Percentiles rank a stretch among this genome's conserved stretches.
Evolutionary conservation across 108 stramenopile genomes (phyloP).

Genomic region (Cyclotella choctawhatcheeana): DNA sequence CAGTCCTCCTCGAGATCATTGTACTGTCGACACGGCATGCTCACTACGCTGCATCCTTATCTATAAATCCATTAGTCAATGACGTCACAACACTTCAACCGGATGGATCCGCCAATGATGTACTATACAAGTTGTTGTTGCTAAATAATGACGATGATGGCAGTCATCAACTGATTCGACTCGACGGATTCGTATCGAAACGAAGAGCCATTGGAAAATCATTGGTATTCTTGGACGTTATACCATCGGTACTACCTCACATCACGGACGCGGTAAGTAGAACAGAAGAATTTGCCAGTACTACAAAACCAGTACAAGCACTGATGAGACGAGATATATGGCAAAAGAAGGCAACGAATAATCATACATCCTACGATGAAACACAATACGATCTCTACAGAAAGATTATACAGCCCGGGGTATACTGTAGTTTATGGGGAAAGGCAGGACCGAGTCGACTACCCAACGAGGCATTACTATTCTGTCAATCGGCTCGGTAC

Average conservation of each 20-base stretch:
- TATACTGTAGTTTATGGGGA: slow-evolving; percentile 24
- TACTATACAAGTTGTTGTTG: not conserved
- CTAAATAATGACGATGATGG: not conserved
- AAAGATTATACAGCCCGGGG: slow-evolving; percentile 48
- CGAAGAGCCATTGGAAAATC: slow-evolving; percentile 12
- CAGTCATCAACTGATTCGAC: not conserved
- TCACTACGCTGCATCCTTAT: too few species aligned
- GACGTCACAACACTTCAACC: not conserved
- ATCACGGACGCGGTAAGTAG: not conserved
- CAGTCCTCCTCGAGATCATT: too few species aligned
- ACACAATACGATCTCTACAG: slow-evolving; percentile 38
- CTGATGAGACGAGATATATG: slow-evolving; percentile 45
- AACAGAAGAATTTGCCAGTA: slow-evolving; percentile 18
- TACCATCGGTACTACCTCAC: slow-evolving; percentile 3
- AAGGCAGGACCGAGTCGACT: slow-evolving; percentile 38
- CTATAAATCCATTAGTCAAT: not conserved
- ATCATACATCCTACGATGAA: not conserved
- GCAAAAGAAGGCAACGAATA: not conserved
- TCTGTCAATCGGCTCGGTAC: slow-evolving; percentile 20
- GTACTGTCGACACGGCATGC: too few species aligned
- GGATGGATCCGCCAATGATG: not conserved
- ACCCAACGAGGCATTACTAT: slow-evolving; percentile 29
- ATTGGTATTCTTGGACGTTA: slow-evolving; percentile 7
- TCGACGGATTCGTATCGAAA: slow-evolving; percentile 4
- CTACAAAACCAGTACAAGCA: slow-evolving; percentile 33